Evolutionary conservation across 1,139 yeast species (phyloP), one percentile per base, ranked within the genome.

Genomic region (Candida glucosophila): DNA sequence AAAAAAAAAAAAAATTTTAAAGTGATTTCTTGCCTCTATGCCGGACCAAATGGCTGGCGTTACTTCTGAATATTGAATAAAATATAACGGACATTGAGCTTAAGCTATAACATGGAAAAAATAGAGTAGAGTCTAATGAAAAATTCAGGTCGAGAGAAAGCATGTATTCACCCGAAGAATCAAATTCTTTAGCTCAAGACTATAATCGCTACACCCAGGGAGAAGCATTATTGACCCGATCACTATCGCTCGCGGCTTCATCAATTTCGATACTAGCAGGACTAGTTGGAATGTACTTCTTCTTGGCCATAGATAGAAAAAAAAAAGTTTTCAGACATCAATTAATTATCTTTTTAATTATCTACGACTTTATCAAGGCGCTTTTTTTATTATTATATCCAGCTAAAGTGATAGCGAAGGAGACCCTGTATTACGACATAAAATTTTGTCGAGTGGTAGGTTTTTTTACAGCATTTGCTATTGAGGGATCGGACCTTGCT

Each of bases 401-500:
- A 1, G 63, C 77, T 1, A 48, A 77, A 21, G 75, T 77, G 2
- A 49, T 77, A 20, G 48, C 67, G 6, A 61, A 63, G 20, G 50
- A 57, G 14, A 49, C 62, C n/a, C 58, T 73, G 2, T 73, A 76
- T 44, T 61, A 65, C 27, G 70, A 71, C 38, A 54, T 59, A 13
- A 58, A 54, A 19, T 75, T 81, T 37, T 75, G 83, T 41, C 77
- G 80, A 43, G 76, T 77, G 9, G 72, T 83, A 24, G 96, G 95
- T 4, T 86, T 82, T 59, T 77, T 85, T 51, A 79, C 95, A 1
- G 83, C 92, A 2, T 65, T 76, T 20, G 69, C 88, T 17, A 79
- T 82, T 15, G 94, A 85, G 49, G 95, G 94, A 10, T 86, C 92
- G 2, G 96, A 86, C 52, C 50, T 83, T 22, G 92, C 93, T 14